These are phyloP conservation scores for Penicillium psychrosexuale DNA, from an alignment of 2,329 filamentous ascomycete genomes.

Conservation along the genomic window DNA sequence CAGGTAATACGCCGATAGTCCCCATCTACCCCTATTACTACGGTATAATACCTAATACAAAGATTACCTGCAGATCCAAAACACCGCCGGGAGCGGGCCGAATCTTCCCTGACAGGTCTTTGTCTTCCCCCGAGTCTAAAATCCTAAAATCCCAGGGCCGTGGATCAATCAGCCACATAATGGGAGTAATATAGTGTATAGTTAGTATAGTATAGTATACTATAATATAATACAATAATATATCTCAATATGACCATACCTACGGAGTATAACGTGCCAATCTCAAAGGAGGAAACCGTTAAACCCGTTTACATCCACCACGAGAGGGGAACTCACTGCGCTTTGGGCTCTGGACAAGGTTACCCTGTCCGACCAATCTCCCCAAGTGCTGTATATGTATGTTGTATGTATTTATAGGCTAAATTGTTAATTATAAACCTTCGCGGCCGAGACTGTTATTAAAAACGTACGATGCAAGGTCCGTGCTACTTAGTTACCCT, in stretches of 20 bases:
- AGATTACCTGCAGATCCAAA: constrained; percentile 1
- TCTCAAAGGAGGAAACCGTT: not conserved
- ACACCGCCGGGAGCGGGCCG: constrained; percentile 24
- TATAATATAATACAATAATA: no score
- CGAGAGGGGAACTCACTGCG: not conserved
- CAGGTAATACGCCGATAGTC: no score
- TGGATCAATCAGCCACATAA: constrained; percentile 7
- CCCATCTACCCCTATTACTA: no score
- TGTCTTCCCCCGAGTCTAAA: constrained; percentile 7
- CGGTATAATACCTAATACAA: no score
- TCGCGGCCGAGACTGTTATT: not conserved
- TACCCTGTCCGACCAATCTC: not conserved
- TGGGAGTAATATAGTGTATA: no score
- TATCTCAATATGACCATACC: not conserved
- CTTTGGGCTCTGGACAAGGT: constrained; percentile 1
- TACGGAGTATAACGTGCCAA: not conserved
- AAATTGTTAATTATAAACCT: not conserved
- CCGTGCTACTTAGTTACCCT: not conserved
- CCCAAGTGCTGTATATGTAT: no score
- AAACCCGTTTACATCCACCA: not conserved
- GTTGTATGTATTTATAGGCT: not conserved
- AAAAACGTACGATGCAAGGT: constrained; percentile 8
- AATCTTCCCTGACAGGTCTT: constrained; percentile 24
- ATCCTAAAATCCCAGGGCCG: not conserved
- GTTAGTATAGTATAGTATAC: no score